Evolutionary conservation across 2,329 filamentous ascomycete genomes (phyloP).

Genomic region (Cadophora sp.): DNA sequence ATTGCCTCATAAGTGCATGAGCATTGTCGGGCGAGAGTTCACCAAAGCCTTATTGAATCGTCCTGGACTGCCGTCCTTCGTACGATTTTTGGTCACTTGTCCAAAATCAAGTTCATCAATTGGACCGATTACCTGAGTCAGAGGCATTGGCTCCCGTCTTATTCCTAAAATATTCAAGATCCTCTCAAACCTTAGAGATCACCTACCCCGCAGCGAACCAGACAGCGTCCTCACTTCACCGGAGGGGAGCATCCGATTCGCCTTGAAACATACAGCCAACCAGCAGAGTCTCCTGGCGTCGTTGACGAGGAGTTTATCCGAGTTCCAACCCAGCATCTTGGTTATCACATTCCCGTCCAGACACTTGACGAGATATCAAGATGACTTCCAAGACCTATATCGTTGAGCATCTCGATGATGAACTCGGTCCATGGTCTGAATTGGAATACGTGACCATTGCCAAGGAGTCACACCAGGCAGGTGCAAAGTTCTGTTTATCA

Average conservation of each 20-base stretch:
- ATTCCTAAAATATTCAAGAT: background rate
- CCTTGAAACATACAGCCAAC: conserved; percentile 5
- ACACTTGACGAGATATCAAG: conserved; percentile 24
- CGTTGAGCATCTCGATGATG: conserved; percentile 94
- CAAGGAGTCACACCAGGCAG: conserved; percentile 72
- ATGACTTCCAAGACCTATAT: conserved; percentile 78
- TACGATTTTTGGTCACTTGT: conserved; percentile 23
- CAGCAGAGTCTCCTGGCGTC: background rate
- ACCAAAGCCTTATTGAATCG: conserved; percentile 20
- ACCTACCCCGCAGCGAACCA: conserved; percentile 38
- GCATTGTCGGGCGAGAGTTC: conserved; percentile 28
- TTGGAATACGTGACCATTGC: conserved; percentile 92
- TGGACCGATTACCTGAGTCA: conserved; percentile 34
- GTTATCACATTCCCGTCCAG: background rate
- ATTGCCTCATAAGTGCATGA: conserved; percentile 16
- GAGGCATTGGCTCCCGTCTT: conserved; percentile 17
- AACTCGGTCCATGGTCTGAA: conserved; percentile 92
- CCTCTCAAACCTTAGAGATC: conserved; percentile 1
- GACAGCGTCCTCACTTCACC: conserved; percentile 16
- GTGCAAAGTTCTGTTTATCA: conserved; percentile 79
- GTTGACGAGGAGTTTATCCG: background rate
- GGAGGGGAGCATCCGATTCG: conserved; percentile 35
- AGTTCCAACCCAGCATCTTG: background rate
- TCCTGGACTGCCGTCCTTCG: conserved; percentile 16
- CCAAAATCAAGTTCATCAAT: background rate